These are phyloP conservation scores for Camptophora hylomeconis DNA, from an alignment of 2,329 filamentous ascomycete genomes.

Conservation along the genomic window DNA sequence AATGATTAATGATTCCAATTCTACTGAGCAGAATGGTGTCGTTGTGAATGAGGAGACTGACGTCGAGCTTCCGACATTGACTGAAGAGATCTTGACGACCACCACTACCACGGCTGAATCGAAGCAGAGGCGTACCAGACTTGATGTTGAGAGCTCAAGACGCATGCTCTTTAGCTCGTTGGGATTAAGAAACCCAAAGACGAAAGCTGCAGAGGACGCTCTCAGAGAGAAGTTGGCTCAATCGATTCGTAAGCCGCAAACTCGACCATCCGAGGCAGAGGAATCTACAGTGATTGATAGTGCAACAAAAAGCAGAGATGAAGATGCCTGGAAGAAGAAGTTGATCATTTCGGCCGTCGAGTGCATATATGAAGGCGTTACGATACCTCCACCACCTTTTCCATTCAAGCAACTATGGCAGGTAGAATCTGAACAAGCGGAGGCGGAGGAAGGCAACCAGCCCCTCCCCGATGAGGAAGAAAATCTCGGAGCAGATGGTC, in stretches of 20 bases:
- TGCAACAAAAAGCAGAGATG: slow-evolving; percentile 34
- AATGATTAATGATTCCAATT: too few species aligned
- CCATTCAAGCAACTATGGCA: slow-evolving; percentile 79
- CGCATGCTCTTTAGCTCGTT: slow-evolving; percentile 61
- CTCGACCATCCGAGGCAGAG: slow-evolving; percentile 1
- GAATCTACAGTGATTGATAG: slow-evolving; percentile 19
- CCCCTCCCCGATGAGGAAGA: slow-evolving; percentile 4
- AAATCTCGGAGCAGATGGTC: slow-evolving; percentile 28
- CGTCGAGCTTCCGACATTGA: too few species aligned
- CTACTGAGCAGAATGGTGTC: too few species aligned
- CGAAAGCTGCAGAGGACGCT: slow-evolving; percentile 51
- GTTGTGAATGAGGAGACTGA: too few species aligned
- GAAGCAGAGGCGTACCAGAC: slow-evolving; percentile 27
- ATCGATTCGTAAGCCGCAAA: slow-evolving; percentile 17
- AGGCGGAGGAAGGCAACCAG: slow-evolving; percentile 21
- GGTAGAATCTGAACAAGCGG: slow-evolving; percentile 36
- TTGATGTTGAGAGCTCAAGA: slow-evolving; percentile 50
- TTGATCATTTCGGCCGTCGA: slow-evolving; percentile 71
- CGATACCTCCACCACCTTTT: slow-evolving; percentile 67
- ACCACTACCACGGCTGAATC: slow-evolving; percentile 2
- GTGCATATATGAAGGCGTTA: slow-evolving; percentile 58
- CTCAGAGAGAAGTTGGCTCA: slow-evolving; percentile 43
- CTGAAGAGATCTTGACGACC: too few species aligned
- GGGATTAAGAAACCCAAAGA: slow-evolving; percentile 55
- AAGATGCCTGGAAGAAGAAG: slow-evolving; percentile 52